Conservation (phyloP, 2,329 filamentous ascomycete genomes). For the Domatiomyces globalis region DNA sequence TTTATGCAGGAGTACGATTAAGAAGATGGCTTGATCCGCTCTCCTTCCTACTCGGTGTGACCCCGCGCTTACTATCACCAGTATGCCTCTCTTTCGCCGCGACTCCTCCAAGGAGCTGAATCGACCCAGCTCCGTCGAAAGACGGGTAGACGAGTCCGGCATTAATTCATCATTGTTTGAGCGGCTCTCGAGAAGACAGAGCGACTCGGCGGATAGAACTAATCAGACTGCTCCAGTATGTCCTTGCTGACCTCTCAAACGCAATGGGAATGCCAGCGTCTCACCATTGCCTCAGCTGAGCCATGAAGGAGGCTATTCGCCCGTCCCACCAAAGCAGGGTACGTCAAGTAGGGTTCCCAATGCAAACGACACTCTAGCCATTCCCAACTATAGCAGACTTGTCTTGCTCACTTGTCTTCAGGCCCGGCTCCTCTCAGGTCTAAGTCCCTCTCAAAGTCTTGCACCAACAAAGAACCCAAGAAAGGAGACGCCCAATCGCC, state of each 20-base stretch:
- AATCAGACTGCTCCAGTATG: not conserved
- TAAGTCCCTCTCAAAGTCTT: not conserved
- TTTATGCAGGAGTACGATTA: too few species aligned
- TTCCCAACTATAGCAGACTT: not conserved
- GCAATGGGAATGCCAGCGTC: not conserved
- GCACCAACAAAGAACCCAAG: not conserved
- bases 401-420: not conserved
- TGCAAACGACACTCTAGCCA: not conserved
- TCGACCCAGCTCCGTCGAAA: not conserved
- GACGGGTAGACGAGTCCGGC: not conserved
- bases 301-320: not conserved
- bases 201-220: not conserved
- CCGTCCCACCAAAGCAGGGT: not conserved
- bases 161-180: not conserved
- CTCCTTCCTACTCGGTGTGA: not conserved
- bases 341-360: not conserved
- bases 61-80: not conserved
- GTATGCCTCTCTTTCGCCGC: not conserved
- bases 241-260: not conserved
- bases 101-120: not conserved
- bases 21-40: too few species aligned
- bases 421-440: not conserved
- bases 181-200: not conserved
- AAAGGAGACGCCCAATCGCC: not conserved
- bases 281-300: not conserved